phyloP scores from a whole-genome alignment of 2,329 filamentous ascomycete species.

The Aureobasidium vineae region DNA sequence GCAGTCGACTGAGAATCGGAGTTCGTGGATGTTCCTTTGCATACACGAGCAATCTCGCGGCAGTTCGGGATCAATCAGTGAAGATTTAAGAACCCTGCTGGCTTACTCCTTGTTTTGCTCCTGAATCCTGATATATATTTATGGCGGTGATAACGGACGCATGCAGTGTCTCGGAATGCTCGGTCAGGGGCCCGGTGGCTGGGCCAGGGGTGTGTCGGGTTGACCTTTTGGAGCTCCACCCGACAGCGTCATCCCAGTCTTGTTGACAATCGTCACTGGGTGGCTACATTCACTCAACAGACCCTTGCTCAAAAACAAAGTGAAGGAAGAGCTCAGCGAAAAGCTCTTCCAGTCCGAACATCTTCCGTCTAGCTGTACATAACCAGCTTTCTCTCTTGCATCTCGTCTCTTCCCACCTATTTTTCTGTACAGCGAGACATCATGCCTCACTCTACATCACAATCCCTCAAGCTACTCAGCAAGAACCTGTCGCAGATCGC shows the following conservation, averaged over 20 bases:
- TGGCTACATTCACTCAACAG: slow-evolving; percentile 54
- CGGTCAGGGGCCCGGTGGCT: neutral
- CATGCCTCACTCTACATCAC: slow-evolving; percentile 35
- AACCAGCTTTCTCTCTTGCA: neutral
- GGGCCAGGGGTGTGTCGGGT: slow-evolving; percentile 51
- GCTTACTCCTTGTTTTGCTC: no score
- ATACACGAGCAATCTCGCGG: neutral
- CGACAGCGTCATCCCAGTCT: slow-evolving; percentile 14
- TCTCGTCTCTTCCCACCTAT: slow-evolving; percentile 4
- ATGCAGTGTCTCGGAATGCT: slow-evolving; percentile 2
- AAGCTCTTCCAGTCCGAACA: slow-evolving; percentile 14
- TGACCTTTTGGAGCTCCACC: slow-evolving; percentile 64
- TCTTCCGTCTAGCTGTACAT: slow-evolving; percentile 15
- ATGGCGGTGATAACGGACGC: neutral
- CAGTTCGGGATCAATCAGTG: neutral
- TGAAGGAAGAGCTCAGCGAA: slow-evolving; percentile 9
- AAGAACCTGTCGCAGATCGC: slow-evolving; percentile 43
- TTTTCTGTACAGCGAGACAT: slow-evolving; percentile 33
- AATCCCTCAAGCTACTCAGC: slow-evolving; percentile 44
- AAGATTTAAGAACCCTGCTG: neutral
- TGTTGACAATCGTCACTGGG: slow-evolving; percentile 21
- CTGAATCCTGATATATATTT: neutral
- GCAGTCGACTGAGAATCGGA: neutral
- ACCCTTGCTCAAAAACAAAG: slow-evolving; percentile 13
- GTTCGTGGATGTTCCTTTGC: neutral